Conservation (phyloP, 768 basidiomycete species). For the Rhodotorula graminis region DNA sequence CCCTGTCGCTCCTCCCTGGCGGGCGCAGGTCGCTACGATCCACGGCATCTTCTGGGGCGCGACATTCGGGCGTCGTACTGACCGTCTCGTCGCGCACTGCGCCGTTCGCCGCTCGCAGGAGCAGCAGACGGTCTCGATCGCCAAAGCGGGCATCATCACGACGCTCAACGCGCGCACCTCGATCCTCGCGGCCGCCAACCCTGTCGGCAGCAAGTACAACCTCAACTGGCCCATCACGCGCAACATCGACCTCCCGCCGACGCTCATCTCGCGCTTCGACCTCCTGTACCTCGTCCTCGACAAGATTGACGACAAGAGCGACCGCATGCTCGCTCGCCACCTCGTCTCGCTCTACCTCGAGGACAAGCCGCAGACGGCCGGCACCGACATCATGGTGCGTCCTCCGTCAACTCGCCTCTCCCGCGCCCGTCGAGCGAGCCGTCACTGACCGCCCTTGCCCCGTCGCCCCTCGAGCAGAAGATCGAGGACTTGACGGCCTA, state of each 20-base stretch:
- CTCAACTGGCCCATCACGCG: conserved; percentile 82
- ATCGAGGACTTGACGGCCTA: conserved; percentile 86
- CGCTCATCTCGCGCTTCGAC: conserved; percentile 95
- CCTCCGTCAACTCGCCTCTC: too few relatives aligned
- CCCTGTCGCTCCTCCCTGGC: too few relatives aligned
- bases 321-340: conserved; percentile 83
- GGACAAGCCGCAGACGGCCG: conserved; percentile 66
- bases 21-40: too few relatives aligned
- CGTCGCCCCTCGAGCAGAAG: conserved; percentile 54
- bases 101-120: conserved; percentile 52
- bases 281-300: conserved; percentile 92
- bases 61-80: too few relatives aligned
- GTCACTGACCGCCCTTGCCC: too few relatives aligned
- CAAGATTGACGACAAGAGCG: conserved; percentile 80
- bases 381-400: conserved; percentile 71
- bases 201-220: conserved; percentile 92
- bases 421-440: too few relatives aligned
- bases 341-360: conserved; percentile 90
- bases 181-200: conserved; percentile 87
- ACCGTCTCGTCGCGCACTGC: neutral
- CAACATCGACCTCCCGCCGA: conserved; percentile 96
- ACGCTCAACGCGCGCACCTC: conserved; percentile 56
- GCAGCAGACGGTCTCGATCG: conserved; percentile 57
- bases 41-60: too few relatives aligned
- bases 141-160: conserved; percentile 56